Conservation (phyloP, 1,139 yeast species). For the Yamadazyma buinensis region DNA sequence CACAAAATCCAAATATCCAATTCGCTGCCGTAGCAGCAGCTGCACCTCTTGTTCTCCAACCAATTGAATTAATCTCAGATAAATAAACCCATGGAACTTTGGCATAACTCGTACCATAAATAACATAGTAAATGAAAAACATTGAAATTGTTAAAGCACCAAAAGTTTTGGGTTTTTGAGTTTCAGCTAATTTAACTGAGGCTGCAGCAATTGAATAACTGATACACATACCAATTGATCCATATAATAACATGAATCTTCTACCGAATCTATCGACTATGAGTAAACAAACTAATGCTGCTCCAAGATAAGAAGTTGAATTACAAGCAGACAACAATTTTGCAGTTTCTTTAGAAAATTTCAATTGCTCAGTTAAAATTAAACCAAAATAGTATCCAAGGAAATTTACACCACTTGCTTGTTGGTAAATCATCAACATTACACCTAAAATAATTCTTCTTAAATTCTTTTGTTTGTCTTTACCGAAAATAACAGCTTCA, state of each 20-base stretch:
- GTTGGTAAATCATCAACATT: conserved; percentile 38
- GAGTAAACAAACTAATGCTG: conserved; percentile 54
- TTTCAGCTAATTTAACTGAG: conserved; percentile 26
- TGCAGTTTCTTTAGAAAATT: conserved; percentile 21
- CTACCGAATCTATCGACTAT: conserved; percentile 58
- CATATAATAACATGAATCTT: conserved; percentile 47
- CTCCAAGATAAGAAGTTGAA: conserved; percentile 51
- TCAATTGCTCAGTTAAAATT: conserved; percentile 28
- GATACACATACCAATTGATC: conserved; percentile 41
- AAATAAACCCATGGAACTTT: conserved; percentile 48
- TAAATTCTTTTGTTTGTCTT: conserved; percentile 13
- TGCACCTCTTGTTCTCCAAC: conserved; percentile 48
- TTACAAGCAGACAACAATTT: conserved; percentile 53
- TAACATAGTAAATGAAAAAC: conserved; percentile 35
- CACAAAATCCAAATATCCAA: conserved; percentile 45
- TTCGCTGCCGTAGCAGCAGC: conserved; percentile 47
- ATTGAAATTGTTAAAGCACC: conserved; percentile 50
- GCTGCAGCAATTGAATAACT: conserved; percentile 36
- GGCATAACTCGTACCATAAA: conserved; percentile 24
- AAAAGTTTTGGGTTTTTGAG: conserved; percentile 20
- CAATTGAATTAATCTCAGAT: conserved; percentile 51
- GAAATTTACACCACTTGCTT: conserved; percentile 39
- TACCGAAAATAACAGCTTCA: conserved; percentile 10
- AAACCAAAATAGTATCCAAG: conserved; percentile 37
- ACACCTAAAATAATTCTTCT: conserved; percentile 36